A percentile compares a stretch with the other conserved stretches of the same genome.
These are phyloP conservation scores for Fagopyrum tataricum DNA, from an alignment of 148 eudicot genomes.

Conservation along the genomic window DNA sequence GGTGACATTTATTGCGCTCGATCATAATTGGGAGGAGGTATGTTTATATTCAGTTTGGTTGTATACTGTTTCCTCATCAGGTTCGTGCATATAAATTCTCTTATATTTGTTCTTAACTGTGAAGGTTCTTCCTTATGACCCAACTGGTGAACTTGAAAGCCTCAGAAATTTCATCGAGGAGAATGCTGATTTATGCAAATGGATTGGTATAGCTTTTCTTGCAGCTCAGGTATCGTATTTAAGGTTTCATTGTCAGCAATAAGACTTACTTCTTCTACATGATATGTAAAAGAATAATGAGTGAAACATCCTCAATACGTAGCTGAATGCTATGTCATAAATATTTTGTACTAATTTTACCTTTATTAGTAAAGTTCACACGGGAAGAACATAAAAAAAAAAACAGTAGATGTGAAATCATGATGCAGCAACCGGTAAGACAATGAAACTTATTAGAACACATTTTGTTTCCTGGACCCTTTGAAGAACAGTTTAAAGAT, in stretches of 20 bases:
- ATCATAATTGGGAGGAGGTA: constrained; percentile 68
- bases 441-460: background rate
- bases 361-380: background rate
- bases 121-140: constrained; percentile 72
- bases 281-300: background rate
- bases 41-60: constrained; percentile 12
- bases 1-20: constrained; percentile 55
- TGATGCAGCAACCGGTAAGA: background rate
- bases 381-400: background rate
- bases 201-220: constrained; percentile 59
- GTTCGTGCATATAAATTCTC: background rate
- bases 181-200: constrained; percentile 51
- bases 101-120: constrained; percentile 14
- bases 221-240: constrained; percentile 43
- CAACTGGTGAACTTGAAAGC: constrained; percentile 66
- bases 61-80: background rate
- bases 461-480: background rate
- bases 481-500: background rate
- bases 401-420: background rate
- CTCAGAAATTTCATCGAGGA: constrained; percentile 44
- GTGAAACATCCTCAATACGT: background rate
- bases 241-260: background rate
- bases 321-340: background rate
- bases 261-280: background rate
- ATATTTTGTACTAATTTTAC: background rate